phyloP scores from a whole-genome alignment of 1,284 basidiomycete genomes.

The Wallemia hederae region DNA sequence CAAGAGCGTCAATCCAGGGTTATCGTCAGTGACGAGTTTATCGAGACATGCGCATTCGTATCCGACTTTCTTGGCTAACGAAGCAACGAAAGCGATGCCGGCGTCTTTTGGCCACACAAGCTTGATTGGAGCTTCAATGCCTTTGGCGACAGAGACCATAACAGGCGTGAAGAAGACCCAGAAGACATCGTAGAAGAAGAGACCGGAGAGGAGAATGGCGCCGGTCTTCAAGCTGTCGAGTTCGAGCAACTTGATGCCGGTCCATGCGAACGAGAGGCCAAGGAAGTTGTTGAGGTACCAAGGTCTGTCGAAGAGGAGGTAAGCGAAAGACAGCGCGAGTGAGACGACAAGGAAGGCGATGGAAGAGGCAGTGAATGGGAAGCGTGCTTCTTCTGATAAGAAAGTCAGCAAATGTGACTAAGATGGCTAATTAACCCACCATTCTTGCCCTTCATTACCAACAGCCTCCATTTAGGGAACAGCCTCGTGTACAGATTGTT shows the following conservation, averaged over 20 bases:
- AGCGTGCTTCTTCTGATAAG: constrained; percentile 14
- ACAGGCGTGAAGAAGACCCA: constrained; percentile 45
- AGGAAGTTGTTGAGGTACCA: constrained; percentile 51
- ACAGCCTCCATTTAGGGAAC: constrained; percentile 1
- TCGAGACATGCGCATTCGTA: constrained; percentile 15
- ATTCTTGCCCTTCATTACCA: constrained; percentile 2
- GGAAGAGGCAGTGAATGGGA: constrained; percentile 20
- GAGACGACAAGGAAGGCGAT: constrained; percentile 34
- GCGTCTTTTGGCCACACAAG: constrained; percentile 41
- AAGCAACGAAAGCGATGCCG: not conserved
- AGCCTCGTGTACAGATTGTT: not conserved
- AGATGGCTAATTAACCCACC: constrained; percentile 6
- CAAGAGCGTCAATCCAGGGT: constrained; percentile 54
- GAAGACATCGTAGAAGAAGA: constrained; percentile 72
- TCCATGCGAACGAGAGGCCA: constrained; percentile 54
- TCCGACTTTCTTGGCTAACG: not conserved
- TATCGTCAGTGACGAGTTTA: constrained; percentile 23
- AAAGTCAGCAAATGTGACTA: constrained; percentile 2
- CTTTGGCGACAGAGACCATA: constrained; percentile 81
- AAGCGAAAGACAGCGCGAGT: constrained; percentile 34
- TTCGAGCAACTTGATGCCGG: constrained; percentile 49
- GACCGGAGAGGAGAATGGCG: constrained; percentile 39
- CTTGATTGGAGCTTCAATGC: constrained; percentile 81
- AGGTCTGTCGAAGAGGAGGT: constrained; percentile 31
- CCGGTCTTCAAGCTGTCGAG: constrained; percentile 79